Conservation (phyloP, 176 grass and related monocot genomes). For the Dendrocalamus sinicus region DNA sequence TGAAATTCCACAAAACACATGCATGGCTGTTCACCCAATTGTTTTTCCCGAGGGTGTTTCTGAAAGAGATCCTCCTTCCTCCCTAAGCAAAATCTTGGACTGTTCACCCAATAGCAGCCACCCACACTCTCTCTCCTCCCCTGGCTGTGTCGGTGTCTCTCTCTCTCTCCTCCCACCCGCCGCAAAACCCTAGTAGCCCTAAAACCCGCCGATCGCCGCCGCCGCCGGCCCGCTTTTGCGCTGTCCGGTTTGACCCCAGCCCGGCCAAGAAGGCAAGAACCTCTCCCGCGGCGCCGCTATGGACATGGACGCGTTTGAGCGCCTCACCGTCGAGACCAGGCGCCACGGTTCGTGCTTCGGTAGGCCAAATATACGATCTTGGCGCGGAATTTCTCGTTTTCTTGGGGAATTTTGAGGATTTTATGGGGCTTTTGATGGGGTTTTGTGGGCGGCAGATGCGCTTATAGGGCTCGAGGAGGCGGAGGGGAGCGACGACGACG, state of each 20-base stretch:
- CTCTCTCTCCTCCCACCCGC: slow-evolving; percentile 32
- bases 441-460: slow-evolving; percentile 53
- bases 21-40: neutral
- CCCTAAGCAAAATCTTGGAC: slow-evolving; percentile 36
- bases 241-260: neutral
- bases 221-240: neutral
- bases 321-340: slow-evolving; percentile 48
- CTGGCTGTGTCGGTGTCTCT: slow-evolving; percentile 9
- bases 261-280: neutral
- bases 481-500: slow-evolving; percentile 65
- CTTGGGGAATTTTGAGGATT: neutral
- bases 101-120: slow-evolving; percentile 33
- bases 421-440: slow-evolving; percentile 24
- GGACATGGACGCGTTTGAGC: slow-evolving; percentile 64
- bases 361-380: slow-evolving; percentile 30
- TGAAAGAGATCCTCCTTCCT: slow-evolving; percentile 37
- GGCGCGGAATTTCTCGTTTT: neutral
- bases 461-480: slow-evolving; percentile 69
- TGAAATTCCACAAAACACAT: neutral
- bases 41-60: neutral
- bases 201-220: slow-evolving; percentile 27
- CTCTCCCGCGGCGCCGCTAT: slow-evolving; percentile 34
- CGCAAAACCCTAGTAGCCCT: slow-evolving; percentile 52
- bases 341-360: slow-evolving; percentile 57
- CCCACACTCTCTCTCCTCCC: slow-evolving; percentile 28